Conservation (phyloP, 2,329 filamentous ascomycete species). For the Aureobasidium melanogenum region DNA sequence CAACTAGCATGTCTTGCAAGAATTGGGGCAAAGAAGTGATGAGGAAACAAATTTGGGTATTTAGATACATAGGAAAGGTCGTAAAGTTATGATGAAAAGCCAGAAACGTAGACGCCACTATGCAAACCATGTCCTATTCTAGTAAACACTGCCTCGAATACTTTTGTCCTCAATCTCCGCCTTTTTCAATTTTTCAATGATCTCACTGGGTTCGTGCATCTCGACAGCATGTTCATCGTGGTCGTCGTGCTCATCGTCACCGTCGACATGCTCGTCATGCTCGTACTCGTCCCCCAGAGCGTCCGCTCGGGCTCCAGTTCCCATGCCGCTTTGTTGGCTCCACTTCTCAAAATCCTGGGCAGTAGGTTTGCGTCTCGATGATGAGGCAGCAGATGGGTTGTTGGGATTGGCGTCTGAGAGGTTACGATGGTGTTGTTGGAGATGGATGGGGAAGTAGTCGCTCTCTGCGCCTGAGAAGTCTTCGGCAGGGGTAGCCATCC, state of each 20-base stretch:
- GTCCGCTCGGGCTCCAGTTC: conserved; percentile 34
- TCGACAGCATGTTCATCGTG: background rate
- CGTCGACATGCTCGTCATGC: conserved; percentile 17
- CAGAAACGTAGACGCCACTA: background rate
- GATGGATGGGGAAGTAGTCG: conserved; percentile 14
- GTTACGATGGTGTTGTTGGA: conserved; percentile 4
- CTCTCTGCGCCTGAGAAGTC: conserved; percentile 35
- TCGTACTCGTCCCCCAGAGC: conserved; percentile 35
- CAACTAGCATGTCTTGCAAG: no score
- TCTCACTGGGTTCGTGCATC: conserved; percentile 6
- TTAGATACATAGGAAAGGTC: no score
- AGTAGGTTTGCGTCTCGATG: conserved; percentile 25
- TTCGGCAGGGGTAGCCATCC: conserved; percentile 29
- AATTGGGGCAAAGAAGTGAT: no score
- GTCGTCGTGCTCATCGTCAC: conserved; percentile 12
- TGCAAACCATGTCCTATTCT: background rate
- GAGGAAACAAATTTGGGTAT: no score
- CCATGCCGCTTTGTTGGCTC: conserved; percentile 41
- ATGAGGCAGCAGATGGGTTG: conserved; percentile 31
- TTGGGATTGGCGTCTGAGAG: conserved; percentile 5
- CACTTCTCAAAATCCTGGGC: conserved; percentile 30
- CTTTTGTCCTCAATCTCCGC: conserved; percentile 23
- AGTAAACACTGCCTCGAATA: conserved; percentile 25
- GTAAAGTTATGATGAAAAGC: no score
- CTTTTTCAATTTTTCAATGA: conserved; percentile 14